These are phyloP conservation scores for Rhodotorula sp. DNA, from an alignment of 1,284 basidiomycete genomes.

Conservation along the genomic window DNA sequence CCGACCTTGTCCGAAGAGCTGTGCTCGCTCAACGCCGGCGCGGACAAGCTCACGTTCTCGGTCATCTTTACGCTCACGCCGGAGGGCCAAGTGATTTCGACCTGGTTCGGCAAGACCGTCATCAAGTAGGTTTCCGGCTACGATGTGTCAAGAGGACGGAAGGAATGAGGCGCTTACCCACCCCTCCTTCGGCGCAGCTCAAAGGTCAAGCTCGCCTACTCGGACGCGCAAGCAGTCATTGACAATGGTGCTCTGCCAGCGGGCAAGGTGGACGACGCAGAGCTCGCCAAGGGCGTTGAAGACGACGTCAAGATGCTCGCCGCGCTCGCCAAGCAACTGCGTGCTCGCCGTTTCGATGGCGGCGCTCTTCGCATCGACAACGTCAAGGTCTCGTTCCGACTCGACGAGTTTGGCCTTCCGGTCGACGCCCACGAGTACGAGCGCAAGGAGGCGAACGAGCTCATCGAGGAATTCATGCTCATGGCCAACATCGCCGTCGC, in stretches of 20 bases:
- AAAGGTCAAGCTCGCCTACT: slow-evolving; percentile 79
- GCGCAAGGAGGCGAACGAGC: slow-evolving; percentile 68
- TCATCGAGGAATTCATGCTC: slow-evolving; percentile 97
- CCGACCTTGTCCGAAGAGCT: slow-evolving; percentile 85
- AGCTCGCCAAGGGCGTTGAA: slow-evolving; percentile 60
- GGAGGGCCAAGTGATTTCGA: slow-evolving; percentile 77
- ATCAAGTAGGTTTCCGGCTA: slow-evolving; percentile 64
- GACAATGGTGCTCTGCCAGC: slow-evolving; percentile 64
- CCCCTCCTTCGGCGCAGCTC: slow-evolving; percentile 58
- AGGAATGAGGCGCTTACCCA: neutral
- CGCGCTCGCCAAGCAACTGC: slow-evolving; percentile 69
- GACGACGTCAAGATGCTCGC: slow-evolving; percentile 73
- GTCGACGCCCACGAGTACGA: slow-evolving; percentile 70
- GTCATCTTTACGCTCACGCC: slow-evolving; percentile 81
- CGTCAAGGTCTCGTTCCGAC: slow-evolving; percentile 69
- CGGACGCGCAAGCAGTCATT: slow-evolving; percentile 76
- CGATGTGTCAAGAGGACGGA: neutral
- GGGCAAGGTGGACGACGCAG: slow-evolving; percentile 57
- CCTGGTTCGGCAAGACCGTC: slow-evolving; percentile 89
- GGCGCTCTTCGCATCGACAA: slow-evolving; percentile 77
- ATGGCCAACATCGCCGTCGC: slow-evolving; percentile 87
- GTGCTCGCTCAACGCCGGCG: slow-evolving; percentile 83
- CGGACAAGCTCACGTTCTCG: slow-evolving; percentile 87
- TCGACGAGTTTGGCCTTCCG: slow-evolving; percentile 82
- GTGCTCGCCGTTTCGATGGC: slow-evolving; percentile 68